Evolutionary conservation across 1,284 basidiomycete species (phyloP).

Genomic region (Leccinum laetum): DNA sequence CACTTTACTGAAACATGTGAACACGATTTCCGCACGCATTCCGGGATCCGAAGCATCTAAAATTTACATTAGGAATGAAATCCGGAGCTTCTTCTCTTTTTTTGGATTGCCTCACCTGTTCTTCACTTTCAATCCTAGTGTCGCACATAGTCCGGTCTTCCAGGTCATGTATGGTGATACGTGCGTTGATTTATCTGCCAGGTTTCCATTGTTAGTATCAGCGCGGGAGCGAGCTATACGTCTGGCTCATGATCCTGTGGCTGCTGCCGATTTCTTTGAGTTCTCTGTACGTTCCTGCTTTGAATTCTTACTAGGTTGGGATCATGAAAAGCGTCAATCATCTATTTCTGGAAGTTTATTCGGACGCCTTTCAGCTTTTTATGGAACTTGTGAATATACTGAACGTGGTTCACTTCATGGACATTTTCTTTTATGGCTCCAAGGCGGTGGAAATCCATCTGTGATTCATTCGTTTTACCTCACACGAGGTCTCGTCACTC

Average conservation of each 20-base stretch:
- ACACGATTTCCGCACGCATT: slow-evolving; percentile 8
- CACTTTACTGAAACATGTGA: slow-evolving; percentile 3
- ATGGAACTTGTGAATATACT: slow-evolving; percentile 15
- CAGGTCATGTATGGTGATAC: slow-evolving; percentile 15
- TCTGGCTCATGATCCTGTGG: slow-evolving; percentile 13
- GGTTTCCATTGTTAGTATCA: slow-evolving; percentile 6
- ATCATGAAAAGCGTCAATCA: neutral
- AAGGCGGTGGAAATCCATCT: slow-evolving; percentile 3
- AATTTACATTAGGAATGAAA: neutral
- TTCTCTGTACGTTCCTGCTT: slow-evolving; percentile 11
- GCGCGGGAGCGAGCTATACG: neutral
- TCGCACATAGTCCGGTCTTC: slow-evolving; percentile 14
- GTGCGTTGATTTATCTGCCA: slow-evolving; percentile 1
- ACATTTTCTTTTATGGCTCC: slow-evolving; percentile 16
- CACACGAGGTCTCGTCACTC: neutral
- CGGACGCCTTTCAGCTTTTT: slow-evolving; percentile 10
- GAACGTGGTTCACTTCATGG: slow-evolving; percentile 13
- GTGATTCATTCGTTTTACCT: slow-evolving; percentile 9
- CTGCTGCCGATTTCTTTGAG: slow-evolving; percentile 8
- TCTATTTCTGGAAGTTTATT: slow-evolving; percentile 1
- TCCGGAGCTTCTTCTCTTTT: slow-evolving; percentile 9
- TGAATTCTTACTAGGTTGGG: slow-evolving; percentile 10
- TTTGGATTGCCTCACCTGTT: slow-evolving; percentile 14
- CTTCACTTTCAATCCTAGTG: slow-evolving; percentile 14
- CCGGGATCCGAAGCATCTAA: slow-evolving; percentile 15